phyloP scores from a whole-genome alignment of 768 basidiomycete species.

The Candolleomyces eurysporus region DNA sequence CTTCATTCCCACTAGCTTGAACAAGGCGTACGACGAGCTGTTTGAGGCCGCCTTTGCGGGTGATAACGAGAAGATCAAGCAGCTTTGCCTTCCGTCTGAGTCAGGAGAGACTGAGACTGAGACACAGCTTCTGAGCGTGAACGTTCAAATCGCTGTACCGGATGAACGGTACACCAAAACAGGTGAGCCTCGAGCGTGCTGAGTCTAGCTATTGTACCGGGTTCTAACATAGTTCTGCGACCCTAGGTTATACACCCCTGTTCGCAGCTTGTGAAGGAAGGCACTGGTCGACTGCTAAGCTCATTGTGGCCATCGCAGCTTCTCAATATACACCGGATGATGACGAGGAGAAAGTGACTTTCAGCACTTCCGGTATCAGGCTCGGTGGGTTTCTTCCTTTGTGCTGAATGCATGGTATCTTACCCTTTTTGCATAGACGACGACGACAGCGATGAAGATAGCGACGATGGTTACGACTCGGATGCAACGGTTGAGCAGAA shows the following conservation, averaged over 20 bases:
- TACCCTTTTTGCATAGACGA: constrained; percentile 19
- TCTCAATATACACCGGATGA: constrained; percentile 48
- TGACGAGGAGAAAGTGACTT: constrained; percentile 30
- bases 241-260: constrained; percentile 46
- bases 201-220: neutral
- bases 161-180: constrained; percentile 13
- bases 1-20: constrained; percentile 31
- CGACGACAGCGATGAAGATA: constrained; percentile 43
- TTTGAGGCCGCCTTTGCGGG: constrained; percentile 56
- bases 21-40: constrained; percentile 47
- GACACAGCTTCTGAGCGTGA: constrained; percentile 41
- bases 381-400: constrained; percentile 24
- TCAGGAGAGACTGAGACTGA: constrained; percentile 19
- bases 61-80: constrained; percentile 47
- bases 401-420: neutral
- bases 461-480: constrained; percentile 37
- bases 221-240: neutral
- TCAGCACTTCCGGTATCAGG: constrained; percentile 29
- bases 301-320: constrained; percentile 54
- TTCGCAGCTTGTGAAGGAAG: constrained; percentile 47
- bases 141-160: constrained; percentile 27
- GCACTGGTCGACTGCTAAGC: constrained; percentile 56
- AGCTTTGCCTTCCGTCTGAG: constrained; percentile 50
- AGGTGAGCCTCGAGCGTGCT: constrained; percentile 18
- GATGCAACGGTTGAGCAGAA: constrained; percentile 37